Base-by-base conservation (phyloP, 2,329 filamentous ascomycete genomes). In the Penicillium corylophilum region DNA sequence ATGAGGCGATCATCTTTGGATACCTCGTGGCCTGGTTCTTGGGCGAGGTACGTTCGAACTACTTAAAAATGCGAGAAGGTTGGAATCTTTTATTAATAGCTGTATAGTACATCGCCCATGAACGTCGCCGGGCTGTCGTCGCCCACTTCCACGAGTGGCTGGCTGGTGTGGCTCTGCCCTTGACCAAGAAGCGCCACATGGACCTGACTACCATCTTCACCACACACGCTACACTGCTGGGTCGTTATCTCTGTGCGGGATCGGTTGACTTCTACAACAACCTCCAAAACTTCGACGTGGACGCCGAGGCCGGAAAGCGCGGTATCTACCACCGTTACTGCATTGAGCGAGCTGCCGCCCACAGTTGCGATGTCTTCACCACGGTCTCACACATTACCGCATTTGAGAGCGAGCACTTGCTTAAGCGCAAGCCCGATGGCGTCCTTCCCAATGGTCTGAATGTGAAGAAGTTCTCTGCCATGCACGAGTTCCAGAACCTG, bases 231-330 rank as follows among this genome's bases (percentile, higher is more conserved):
- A 97, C 94, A 5, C 82, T 99, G 10, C 84, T 99, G 44, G 94
- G 94, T 56, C 87, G 94, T 65, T 97, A 99, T 70, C 88, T 97
- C 44, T 97, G 94, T 71, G 94, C 94, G 46, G 94, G 94, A 48
- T 96, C 92, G 0, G 94, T 97, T 57, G 94, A 99, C 71, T 97
- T 99, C 71, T 99, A 99, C 82, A 99, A 97, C 79, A 96, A 97
- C 72, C 82, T 99, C 47, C 93, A 97, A 73, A 88, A 86, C 77
- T 97, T 99, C 68, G 93, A 99, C 69, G 91, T 96, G 26, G 94
- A 99, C 71, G 86, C 90, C 5, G 94, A 99, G 75, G 94, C 94
- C 16, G 94, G 94, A 55, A 97, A 96, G 80, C 89, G 94, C 66
- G 94, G 94, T 52, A 97, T 99, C 71, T 99, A 97, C 78, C 94